These are phyloP conservation scores for Coniella lustricola DNA, from an alignment of 2,329 filamentous ascomycete genomes.

Conservation along the genomic window DNA sequence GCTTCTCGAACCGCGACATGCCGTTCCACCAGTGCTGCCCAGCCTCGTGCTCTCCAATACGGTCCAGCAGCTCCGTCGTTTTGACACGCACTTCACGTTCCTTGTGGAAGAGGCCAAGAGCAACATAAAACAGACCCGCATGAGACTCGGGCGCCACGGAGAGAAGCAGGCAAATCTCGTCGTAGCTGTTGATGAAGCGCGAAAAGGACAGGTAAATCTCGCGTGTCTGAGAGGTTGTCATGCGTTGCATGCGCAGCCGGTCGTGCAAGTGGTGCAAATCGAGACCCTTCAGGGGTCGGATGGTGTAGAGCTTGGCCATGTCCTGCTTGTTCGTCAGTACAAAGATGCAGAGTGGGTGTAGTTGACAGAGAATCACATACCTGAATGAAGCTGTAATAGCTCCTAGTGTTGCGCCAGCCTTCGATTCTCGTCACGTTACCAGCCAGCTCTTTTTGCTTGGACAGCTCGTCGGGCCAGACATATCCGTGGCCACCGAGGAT, in stretches of 20 bases:
- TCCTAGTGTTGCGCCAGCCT: constrained; percentile 91
- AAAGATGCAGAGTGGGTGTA: neutral
- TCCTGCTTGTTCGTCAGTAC: constrained; percentile 42
- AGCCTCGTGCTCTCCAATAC: constrained; percentile 79
- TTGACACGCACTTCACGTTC: constrained; percentile 69
- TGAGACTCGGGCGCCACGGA: constrained; percentile 79
- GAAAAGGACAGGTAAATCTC: constrained; percentile 80
- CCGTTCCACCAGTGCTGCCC: constrained; percentile 89
- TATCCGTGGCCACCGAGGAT: constrained; percentile 73
- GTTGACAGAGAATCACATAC: constrained; percentile 38
- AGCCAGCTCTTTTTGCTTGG: constrained; percentile 77
- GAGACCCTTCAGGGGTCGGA: constrained; percentile 66
- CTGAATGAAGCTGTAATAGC: constrained; percentile 93
- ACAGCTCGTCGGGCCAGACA: constrained; percentile 81
- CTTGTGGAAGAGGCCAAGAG: constrained; percentile 86
- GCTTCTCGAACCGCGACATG: constrained; percentile 79
- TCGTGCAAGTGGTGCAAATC: constrained; percentile 92
- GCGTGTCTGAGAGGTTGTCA: constrained; percentile 67
- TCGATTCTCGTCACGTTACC: constrained; percentile 91
- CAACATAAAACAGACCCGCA: constrained; percentile 84
- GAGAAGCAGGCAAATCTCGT: constrained; percentile 78
- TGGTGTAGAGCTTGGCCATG: constrained; percentile 55
- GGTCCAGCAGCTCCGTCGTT: constrained; percentile 72
- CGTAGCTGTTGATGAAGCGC: constrained; percentile 69
- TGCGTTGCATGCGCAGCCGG: constrained; percentile 73